A percentile compares a stretch with the other conserved stretches of the same genome.
These are phyloP conservation scores for Basipetospora chlamydospora DNA, from an alignment of 2,329 filamentous ascomycete species.

Conservation along the genomic window DNA sequence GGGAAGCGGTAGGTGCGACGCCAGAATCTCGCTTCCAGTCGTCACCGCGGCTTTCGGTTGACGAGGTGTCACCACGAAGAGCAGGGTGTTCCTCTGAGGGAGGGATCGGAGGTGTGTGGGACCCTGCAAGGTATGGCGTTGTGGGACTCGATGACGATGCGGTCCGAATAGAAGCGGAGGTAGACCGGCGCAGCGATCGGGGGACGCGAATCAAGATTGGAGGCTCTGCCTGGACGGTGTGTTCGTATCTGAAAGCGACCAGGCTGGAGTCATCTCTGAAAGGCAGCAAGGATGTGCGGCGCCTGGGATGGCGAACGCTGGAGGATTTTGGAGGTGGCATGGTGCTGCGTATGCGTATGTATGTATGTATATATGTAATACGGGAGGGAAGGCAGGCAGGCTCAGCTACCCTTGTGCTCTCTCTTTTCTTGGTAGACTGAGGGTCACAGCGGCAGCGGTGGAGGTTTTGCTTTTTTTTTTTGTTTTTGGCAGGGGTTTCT, in stretches of 20 bases:
- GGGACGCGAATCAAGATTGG: conserved; percentile 26
- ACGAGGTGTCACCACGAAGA: conserved; percentile 20
- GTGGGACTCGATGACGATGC: conserved; percentile 7
- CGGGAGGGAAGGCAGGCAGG: too few species aligned
- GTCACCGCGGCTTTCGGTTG: conserved; percentile 16
- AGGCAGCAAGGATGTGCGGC: conserved; percentile 19
- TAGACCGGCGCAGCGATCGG: conserved; percentile 12
- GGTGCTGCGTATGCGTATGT: too few species aligned
- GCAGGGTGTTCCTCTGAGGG: conserved; percentile 39
- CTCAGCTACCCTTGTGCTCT: too few species aligned
- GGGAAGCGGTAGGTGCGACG: conserved; percentile 30
- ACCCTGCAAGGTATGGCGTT: conserved; percentile 18
- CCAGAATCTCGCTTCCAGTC: conserved; percentile 41
- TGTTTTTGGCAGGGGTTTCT: too few species aligned
- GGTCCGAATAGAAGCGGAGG: conserved; percentile 11
- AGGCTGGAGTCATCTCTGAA: conserved; percentile 35
- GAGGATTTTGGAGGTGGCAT: conserved; percentile 17
- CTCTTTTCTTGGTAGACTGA: too few species aligned
- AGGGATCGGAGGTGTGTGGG: conserved; percentile 13
- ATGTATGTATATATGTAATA: too few species aligned
- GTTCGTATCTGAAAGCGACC: conserved; percentile 45
- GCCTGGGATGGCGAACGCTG: conserved; percentile 26
- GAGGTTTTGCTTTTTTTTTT: too few species aligned
- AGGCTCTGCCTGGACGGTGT: conserved; percentile 41
- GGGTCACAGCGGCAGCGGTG: too few species aligned